phyloP scores from a whole-genome alignment of 78 protist genomes.

The Paulinella micropora region DNA sequence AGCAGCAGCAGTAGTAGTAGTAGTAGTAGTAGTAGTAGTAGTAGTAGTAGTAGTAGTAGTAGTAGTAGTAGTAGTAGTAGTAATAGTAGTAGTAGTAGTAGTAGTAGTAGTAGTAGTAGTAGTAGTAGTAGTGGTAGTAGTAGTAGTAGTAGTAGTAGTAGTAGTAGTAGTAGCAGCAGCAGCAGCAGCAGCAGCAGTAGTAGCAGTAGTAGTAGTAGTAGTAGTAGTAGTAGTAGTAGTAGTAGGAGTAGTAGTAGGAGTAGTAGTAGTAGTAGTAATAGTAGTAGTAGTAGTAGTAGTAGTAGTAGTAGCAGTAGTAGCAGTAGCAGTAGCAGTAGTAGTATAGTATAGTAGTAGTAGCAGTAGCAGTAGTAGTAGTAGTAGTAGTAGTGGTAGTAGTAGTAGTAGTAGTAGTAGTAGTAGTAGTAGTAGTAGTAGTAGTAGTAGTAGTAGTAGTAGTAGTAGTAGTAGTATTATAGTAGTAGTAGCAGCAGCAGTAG shows the following conservation, averaged over 20 bases:
- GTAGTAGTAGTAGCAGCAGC: not conserved
- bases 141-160: not conserved
- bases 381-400: not conserved
- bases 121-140: not conserved
- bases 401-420: not conserved
- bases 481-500: not conserved
- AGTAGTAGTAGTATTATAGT: not conserved
- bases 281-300: not conserved
- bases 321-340: too few species aligned
- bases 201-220: not conserved
- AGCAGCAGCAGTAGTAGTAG: not conserved
- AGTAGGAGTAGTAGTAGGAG: not conserved
- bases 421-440: not conserved
- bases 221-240: not conserved
- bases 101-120: not conserved
- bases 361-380: not conserved
- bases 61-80: not conserved
- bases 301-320: not conserved
- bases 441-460: not conserved
- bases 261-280: not conserved
- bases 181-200: not conserved
- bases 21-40: not conserved
- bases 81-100: not conserved
- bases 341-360: not conserved
- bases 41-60: not conserved